Percentiles rank a stretch among this genome's conserved stretches.
These are phyloP conservation scores for Saccharomyces kudriavzevii DNA, from an alignment of 805 yeast species.

Conservation along the genomic window DNA sequence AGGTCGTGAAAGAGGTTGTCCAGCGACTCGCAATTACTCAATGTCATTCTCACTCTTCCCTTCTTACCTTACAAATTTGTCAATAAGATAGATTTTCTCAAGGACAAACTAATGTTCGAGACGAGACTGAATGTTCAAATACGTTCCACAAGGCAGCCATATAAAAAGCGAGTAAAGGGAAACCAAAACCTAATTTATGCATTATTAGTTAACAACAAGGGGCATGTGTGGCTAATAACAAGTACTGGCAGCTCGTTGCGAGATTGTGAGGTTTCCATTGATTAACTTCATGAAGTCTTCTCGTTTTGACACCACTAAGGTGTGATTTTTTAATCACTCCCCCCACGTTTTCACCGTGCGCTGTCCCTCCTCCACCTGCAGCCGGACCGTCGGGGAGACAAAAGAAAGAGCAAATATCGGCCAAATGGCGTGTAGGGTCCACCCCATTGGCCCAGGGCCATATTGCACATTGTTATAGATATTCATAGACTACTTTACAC, in stretches of 20 bases:
- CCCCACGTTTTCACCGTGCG: background rate
- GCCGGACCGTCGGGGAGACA: background rate
- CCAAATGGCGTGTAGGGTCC: background rate
- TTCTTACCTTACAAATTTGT: background rate
- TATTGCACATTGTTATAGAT: background rate
- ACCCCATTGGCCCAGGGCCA: background rate
- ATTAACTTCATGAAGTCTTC: background rate
- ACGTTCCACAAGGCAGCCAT: background rate
- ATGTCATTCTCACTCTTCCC: background rate
- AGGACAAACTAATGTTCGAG: background rate
- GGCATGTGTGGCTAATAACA: background rate
- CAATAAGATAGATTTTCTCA: too few relatives aligned
- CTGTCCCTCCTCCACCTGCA: background rate
- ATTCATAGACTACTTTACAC: background rate
- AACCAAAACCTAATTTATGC: background rate
- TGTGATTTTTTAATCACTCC: background rate
- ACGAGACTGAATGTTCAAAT: background rate
- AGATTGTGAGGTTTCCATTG: background rate
- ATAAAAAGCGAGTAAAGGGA: background rate
- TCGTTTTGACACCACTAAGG: background rate
- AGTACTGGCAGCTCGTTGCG: background rate
- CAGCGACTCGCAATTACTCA: background rate
- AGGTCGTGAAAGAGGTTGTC: background rate
- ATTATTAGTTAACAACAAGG: background rate
- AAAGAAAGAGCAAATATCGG: background rate